Evolutionary conservation across 2,329 filamentous ascomycete genomes (phyloP).

Genomic region (Fusarium nygamai): DNA sequence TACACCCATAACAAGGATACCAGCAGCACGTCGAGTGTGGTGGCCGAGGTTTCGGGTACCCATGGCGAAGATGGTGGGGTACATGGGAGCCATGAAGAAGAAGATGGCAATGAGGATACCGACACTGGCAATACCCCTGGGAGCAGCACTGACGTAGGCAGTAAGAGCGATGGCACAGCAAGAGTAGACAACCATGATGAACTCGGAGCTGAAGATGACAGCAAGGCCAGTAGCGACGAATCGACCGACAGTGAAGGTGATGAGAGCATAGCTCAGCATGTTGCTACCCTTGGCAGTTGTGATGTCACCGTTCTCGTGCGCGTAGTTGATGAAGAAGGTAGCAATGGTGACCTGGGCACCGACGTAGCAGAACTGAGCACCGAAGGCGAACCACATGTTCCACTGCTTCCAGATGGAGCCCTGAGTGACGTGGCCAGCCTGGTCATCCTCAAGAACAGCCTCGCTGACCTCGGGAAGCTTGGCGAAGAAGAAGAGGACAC

Average conservation of each 20-base stretch:
- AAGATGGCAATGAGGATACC: conserved; percentile 76
- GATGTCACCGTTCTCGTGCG: conserved; percentile 65
- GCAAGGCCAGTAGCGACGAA: conserved; percentile 75
- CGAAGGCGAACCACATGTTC: conserved; percentile 77
- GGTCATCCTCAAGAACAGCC: conserved; percentile 50
- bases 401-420: conserved; percentile 76
- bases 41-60: conserved; percentile 79
- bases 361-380: conserved; percentile 81
- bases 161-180: conserved; percentile 70
- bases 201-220: conserved; percentile 69
- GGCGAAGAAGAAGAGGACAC: conserved; percentile 71
- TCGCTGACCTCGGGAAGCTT: conserved; percentile 77
- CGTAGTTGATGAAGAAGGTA: conserved; percentile 78
- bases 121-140: conserved; percentile 56
- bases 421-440: conserved; percentile 61
- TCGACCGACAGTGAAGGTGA: conserved; percentile 77
- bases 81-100: conserved; percentile 83
- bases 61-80: conserved; percentile 82
- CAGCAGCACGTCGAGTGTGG: conserved; percentile 79
- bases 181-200: conserved; percentile 74
- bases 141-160: conserved; percentile 58
- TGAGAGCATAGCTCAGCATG: conserved; percentile 79
- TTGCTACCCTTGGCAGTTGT: conserved; percentile 64
- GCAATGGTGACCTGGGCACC: conserved; percentile 76
- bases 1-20: conserved; percentile 76